Conservation (phyloP, 345 rosid species). For the Eucalyptus cloeziana region DNA sequence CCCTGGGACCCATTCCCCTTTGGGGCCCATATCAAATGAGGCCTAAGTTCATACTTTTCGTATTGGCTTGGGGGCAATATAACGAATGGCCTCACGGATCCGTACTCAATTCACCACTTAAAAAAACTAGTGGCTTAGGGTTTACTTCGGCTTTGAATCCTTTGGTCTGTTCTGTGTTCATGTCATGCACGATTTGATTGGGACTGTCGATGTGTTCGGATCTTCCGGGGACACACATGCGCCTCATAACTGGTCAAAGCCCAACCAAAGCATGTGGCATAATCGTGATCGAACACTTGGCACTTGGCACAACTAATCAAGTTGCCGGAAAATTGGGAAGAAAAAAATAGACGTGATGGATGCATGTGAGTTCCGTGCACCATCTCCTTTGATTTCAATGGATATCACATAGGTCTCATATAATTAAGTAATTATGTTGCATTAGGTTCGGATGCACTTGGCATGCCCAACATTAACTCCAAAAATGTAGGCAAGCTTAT, state of each 20-base stretch:
- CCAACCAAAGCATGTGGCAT: not conserved
- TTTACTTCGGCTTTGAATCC: not conserved
- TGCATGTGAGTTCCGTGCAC: not conserved
- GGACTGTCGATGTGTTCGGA: not conserved
- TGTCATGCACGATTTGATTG: not conserved
- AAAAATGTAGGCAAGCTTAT: not conserved
- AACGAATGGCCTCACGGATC: constrained; percentile 1
- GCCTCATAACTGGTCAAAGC: not conserved
- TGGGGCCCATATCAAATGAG: not conserved
- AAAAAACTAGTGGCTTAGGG: not conserved
- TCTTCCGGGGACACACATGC: not conserved
- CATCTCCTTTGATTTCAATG: too few species aligned
- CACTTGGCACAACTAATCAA: not conserved
- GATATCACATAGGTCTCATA: not conserved
- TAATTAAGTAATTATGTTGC: not conserved
- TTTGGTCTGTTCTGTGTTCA: not conserved
- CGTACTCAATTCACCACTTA: not conserved
- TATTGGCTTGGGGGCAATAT: not conserved
- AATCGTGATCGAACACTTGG: not conserved
- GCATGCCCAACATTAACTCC: not conserved
- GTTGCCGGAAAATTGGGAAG: not conserved
- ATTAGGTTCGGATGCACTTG: not conserved
- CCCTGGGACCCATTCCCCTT: not conserved
- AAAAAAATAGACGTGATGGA: not conserved
- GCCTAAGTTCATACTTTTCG: not conserved